phyloP scores from a whole-genome alignment of 768 basidiomycete species.

The Boletus bicolor region DNA sequence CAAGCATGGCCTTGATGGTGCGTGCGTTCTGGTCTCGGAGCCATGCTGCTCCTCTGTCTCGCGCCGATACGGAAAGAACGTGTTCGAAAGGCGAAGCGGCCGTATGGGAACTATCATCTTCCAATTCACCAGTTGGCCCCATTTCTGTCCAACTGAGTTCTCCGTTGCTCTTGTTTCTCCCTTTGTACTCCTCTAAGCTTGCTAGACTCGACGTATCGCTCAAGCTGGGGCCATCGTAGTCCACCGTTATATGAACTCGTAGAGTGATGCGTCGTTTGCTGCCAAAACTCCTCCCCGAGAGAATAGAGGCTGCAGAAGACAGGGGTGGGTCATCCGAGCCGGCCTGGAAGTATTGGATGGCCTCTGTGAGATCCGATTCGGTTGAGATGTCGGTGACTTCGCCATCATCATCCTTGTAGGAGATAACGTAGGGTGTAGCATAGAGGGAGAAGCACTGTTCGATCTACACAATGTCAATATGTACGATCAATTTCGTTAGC shows the following conservation, averaged over 20 bases:
- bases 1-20: slow-evolving; percentile 57
- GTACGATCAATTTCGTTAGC: neutral
- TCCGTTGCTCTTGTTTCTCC: slow-evolving; percentile 55
- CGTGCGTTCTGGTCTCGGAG: slow-evolving; percentile 77
- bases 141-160: slow-evolving; percentile 44
- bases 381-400: slow-evolving; percentile 66
- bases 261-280: slow-evolving; percentile 75
- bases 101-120: slow-evolving; percentile 52
- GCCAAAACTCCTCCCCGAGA: slow-evolving; percentile 62
- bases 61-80: slow-evolving; percentile 44
- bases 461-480: slow-evolving; percentile 46
- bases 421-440: slow-evolving; percentile 64
- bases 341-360: slow-evolving; percentile 81
- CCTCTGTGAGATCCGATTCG: slow-evolving; percentile 79
- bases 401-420: slow-evolving; percentile 87
- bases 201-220: slow-evolving; percentile 84
- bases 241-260: slow-evolving; percentile 71
- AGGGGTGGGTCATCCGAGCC: slow-evolving; percentile 68
- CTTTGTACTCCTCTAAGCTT: slow-evolving; percentile 70
- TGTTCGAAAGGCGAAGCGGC: slow-evolving; percentile 39
- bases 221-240: slow-evolving; percentile 88
- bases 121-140: slow-evolving; percentile 42
- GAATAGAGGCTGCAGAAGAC: slow-evolving; percentile 70
- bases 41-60: slow-evolving; percentile 77
- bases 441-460: slow-evolving; percentile 81